phyloP scores from a whole-genome alignment of 2,329 filamentous ascomycete genomes.

The Aspergillus pseudoterreus region DNA sequence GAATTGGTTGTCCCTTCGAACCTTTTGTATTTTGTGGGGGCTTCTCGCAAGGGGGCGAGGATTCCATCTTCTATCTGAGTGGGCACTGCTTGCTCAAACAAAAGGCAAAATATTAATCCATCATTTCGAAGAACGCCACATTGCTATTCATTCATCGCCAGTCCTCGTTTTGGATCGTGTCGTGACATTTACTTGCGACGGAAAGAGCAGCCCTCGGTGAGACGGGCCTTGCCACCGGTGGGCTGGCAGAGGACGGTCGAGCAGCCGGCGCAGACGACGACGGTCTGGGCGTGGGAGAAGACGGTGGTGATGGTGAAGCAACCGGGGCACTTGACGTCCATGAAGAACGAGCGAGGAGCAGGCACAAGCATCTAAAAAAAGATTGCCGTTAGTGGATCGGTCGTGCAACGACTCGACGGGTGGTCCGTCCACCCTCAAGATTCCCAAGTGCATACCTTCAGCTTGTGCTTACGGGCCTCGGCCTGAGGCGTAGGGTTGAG shows the following conservation, averaged over 20 bases:
- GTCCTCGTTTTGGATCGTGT: constrained; percentile 12
- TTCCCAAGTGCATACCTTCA: constrained; percentile 70
- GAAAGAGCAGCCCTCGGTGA: constrained; percentile 99
- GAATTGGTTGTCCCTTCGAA: constrained; percentile 52
- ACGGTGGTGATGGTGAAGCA: constrained; percentile 99
- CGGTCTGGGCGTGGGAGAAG: constrained; percentile 99
- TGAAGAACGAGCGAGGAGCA: constrained; percentile 98
- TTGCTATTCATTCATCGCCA: constrained; percentile 31
- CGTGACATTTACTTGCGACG: constrained; percentile 82
- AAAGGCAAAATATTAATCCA: constrained; percentile 23
- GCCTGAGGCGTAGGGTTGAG: constrained; percentile 97
- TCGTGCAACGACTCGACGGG: no score
- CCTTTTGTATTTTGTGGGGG: constrained; percentile 53
- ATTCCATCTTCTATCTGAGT: constrained; percentile 50
- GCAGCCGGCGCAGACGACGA: constrained; percentile 99
- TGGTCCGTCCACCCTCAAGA: no score
- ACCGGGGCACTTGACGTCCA: constrained; percentile 99
- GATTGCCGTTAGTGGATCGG: not conserved
- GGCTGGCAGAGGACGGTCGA: constrained; percentile 99
- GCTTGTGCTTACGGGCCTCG: constrained; percentile 99
- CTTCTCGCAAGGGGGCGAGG: constrained; percentile 39
- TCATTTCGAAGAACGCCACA: constrained; percentile 32
- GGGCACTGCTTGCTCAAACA: constrained; percentile 21
- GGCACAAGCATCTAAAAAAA: constrained; percentile 76
- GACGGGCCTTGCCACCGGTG: constrained; percentile 96